Evolutionary conservation across 2,329 filamentous ascomycete genomes (phyloP).

Genomic region (Alternaria viburni): DNA sequence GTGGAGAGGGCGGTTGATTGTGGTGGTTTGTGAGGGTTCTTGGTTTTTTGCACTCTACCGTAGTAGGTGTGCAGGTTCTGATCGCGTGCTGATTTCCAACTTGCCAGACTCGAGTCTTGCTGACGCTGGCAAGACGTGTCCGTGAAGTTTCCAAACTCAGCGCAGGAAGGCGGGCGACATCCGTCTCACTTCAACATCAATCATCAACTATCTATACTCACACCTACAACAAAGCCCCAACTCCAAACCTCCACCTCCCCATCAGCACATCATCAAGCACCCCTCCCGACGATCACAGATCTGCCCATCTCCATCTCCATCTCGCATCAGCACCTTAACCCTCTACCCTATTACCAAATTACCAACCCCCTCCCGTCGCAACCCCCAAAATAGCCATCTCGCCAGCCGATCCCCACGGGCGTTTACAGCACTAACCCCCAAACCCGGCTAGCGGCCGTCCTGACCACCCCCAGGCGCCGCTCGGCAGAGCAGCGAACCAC

Average conservation of each 20-base stretch:
- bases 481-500: conserved; percentile 22
- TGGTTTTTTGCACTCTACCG: background rate
- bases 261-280: background rate
- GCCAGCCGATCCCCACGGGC: background rate
- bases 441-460: background rate
- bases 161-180: background rate
- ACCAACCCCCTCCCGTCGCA: background rate
- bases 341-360: background rate
- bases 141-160: background rate
- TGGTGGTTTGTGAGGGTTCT: background rate
- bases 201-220: background rate
- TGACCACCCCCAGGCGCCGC: conserved; percentile 6
- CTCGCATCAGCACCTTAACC: background rate
- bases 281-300: background rate
- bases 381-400: conserved; percentile 4
- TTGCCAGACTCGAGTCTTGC: background rate
- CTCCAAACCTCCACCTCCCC: background rate
- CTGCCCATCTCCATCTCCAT: background rate
- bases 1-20: background rate
- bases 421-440: conserved; percentile 2
- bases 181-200: background rate
- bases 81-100: background rate
- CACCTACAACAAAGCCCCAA: background rate
- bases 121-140: background rate
- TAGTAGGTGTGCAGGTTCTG: background rate